phyloP scores from a whole-genome alignment of 345 rosid species.

The Camelina sativa region DNA sequence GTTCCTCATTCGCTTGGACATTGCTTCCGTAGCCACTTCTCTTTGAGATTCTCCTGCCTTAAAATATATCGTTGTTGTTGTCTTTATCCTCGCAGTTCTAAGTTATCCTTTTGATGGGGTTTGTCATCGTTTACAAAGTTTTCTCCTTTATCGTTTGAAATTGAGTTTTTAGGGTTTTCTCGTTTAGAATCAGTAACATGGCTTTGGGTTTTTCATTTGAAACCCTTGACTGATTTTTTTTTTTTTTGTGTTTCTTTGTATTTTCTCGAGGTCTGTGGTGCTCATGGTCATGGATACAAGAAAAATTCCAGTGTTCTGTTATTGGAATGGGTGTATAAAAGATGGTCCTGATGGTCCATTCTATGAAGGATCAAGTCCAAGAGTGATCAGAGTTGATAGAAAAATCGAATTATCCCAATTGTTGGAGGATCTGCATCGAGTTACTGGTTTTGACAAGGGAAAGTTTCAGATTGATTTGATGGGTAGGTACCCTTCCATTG shows the following conservation, averaged over 20 bases:
- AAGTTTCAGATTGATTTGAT: conserved; percentile 18
- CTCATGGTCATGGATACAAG: not conserved
- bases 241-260: not conserved
- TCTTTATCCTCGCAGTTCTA: not conserved
- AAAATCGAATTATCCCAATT: not conserved
- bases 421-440: conserved; percentile 19
- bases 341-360: conserved; percentile 33
- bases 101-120: not conserved
- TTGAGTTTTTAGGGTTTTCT: not conserved
- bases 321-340: conserved; percentile 22
- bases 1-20: not conserved
- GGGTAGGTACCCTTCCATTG: conserved; percentile 24
- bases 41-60: not conserved
- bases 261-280: not conserved
- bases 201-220: not conserved
- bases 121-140: not conserved
- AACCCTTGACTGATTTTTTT: not conserved
- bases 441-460: conserved; percentile 27
- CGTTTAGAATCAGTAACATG: not conserved
- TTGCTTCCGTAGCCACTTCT: too few species aligned
- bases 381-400: conserved; percentile 11
- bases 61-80: not conserved
- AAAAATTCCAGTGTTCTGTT: conserved; percentile 19
- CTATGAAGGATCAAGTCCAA: conserved; percentile 9
- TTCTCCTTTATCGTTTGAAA: not conserved